Conservation (phyloP, 2,329 filamentous ascomycete species). For the Aspergillus neotritici region DNA sequence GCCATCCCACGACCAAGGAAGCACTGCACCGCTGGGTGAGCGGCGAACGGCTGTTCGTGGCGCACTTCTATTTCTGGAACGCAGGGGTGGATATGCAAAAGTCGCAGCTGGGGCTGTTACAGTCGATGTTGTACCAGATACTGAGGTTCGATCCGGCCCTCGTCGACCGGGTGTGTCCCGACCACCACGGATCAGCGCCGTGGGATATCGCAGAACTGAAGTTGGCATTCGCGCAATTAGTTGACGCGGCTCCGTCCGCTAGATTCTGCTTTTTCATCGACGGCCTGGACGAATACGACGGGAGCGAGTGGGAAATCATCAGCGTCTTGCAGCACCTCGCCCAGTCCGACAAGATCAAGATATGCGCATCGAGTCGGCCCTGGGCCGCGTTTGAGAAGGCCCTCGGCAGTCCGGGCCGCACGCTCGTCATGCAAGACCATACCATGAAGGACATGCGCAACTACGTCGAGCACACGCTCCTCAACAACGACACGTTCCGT, state of each 20-base stretch:
- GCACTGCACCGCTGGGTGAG: background rate
- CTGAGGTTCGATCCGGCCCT: background rate
- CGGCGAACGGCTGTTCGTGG: background rate
- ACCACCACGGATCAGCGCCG: background rate
- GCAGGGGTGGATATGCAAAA: background rate
- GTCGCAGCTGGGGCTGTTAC: conserved; percentile 1
- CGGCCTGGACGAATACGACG: conserved; percentile 3
- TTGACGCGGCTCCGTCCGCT: background rate
- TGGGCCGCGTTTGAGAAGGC: background rate
- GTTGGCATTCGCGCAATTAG: background rate
- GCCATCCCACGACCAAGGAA: background rate
- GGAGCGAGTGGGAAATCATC: background rate
- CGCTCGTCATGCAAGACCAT: no score
- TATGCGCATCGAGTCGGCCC: background rate
- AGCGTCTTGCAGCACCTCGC: background rate
- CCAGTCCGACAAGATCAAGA: background rate
- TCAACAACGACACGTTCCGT: no score
- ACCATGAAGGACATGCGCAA: no score
- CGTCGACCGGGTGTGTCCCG: background rate
- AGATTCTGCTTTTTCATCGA: conserved; percentile 2
- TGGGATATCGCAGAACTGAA: background rate
- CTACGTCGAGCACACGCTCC: no score
- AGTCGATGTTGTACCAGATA: background rate
- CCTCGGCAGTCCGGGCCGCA: no score
- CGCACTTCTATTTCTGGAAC: conserved; percentile 3